A percentile compares a stretch with the other conserved stretches of the same genome.
Evolutionary conservation across 1,139 yeast genomes (phyloP).

Genomic region (Debaryomyces coudertii): DNA sequence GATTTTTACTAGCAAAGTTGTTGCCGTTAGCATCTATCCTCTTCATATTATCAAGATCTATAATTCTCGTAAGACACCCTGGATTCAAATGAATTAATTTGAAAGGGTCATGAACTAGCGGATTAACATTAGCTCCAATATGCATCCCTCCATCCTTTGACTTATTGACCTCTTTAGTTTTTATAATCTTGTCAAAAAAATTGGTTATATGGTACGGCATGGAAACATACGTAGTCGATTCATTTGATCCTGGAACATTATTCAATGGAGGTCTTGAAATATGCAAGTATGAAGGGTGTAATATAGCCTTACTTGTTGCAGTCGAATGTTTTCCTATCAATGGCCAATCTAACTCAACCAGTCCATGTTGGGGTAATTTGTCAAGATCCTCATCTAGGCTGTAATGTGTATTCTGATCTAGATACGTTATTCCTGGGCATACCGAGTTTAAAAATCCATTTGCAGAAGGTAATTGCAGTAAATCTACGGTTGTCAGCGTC

Average conservation of each 20-base stretch:
- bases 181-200: slow-evolving; percentile 33
- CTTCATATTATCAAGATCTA: slow-evolving; percentile 20
- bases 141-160: slow-evolving; percentile 50
- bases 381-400: slow-evolving; percentile 19
- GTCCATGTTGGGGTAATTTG: slow-evolving; percentile 8
- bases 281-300: slow-evolving; percentile 37
- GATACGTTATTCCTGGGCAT: slow-evolving; percentile 40
- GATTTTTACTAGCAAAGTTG: slow-evolving; percentile 23
- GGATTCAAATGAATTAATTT: slow-evolving; percentile 56
- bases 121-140: slow-evolving; percentile 58
- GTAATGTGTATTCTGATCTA: slow-evolving; percentile 42
- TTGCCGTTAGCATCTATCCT: background rate
- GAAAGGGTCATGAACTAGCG: slow-evolving; percentile 56
- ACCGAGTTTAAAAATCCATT: slow-evolving; percentile 40
- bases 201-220: slow-evolving; percentile 45
- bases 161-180: slow-evolving; percentile 32
- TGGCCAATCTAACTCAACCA: slow-evolving; percentile 35
- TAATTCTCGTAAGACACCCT: slow-evolving; percentile 47
- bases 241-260: slow-evolving; percentile 25
- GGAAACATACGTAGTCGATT: slow-evolving; percentile 48
- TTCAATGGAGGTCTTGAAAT: slow-evolving; percentile 43
- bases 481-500: slow-evolving; percentile 12
- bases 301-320: slow-evolving; percentile 18
- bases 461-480: slow-evolving; percentile 27
- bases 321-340: slow-evolving; percentile 18